phyloP scores from a whole-genome alignment of 2,329 filamentous ascomycete species.

The Cercospora sp. region DNA sequence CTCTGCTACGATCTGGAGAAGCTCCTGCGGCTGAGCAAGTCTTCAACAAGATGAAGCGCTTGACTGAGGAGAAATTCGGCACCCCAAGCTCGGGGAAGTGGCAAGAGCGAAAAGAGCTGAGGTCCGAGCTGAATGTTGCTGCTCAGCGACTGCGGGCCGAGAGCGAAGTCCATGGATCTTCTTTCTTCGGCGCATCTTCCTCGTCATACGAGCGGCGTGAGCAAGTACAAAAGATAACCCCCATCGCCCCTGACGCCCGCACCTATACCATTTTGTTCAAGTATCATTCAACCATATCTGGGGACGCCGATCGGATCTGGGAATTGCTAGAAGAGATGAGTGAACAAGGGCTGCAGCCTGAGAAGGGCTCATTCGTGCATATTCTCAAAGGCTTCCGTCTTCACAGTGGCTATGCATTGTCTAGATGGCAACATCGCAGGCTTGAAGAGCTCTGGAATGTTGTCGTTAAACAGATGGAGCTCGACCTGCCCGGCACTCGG shows the following conservation, averaged over 20 bases:
- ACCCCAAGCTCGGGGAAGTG: slow-evolving; percentile 41
- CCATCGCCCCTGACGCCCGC: slow-evolving; percentile 70
- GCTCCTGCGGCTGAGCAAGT: slow-evolving; percentile 73
- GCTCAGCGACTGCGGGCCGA: slow-evolving; percentile 49
- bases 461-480: slow-evolving; percentile 51
- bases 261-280: slow-evolving; percentile 80
- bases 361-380: slow-evolving; percentile 74
- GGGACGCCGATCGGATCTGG: slow-evolving; percentile 70
- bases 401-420: slow-evolving; percentile 66
- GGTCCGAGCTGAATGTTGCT: slow-evolving; percentile 50
- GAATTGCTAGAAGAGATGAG: slow-evolving; percentile 80
- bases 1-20: slow-evolving; percentile 75
- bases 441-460: slow-evolving; percentile 68
- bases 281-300: slow-evolving; percentile 67
- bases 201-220: slow-evolving; percentile 36
- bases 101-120: slow-evolving; percentile 46
- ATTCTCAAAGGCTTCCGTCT: slow-evolving; percentile 78
- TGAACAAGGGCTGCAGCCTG: slow-evolving; percentile 63
- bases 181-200: slow-evolving; percentile 40
- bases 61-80: slow-evolving; percentile 47
- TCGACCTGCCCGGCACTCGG: not conserved
- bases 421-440: slow-evolving; percentile 70
- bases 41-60: slow-evolving; percentile 78
- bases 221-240: slow-evolving; percentile 64
- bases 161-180: slow-evolving; percentile 49